Evolutionary conservation across 2,329 filamentous ascomycete genomes (phyloP).

Genomic region (Sarocladiaceae sp.): DNA sequence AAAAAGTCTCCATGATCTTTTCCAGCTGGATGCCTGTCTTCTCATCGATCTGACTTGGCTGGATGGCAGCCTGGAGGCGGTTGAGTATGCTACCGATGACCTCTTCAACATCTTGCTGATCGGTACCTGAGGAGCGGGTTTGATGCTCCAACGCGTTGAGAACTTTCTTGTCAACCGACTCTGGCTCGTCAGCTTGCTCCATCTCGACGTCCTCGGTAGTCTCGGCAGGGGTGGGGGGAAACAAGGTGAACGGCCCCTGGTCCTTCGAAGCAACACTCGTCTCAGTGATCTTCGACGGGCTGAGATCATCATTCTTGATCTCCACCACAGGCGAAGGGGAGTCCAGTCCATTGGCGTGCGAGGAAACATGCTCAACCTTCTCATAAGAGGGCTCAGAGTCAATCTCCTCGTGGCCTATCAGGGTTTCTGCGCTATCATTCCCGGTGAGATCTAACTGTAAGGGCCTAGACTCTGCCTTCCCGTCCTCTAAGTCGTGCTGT

Average conservation of each 20-base stretch:
- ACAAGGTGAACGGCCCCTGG: no score
- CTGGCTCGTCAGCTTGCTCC: conserved; percentile 11
- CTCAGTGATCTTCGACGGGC: no score
- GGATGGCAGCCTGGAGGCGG: conserved; percentile 85
- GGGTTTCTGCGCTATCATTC: conserved; percentile 46
- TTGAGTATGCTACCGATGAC: conserved; percentile 92
- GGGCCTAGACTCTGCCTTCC: conserved; percentile 23
- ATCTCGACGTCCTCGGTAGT: conserved; percentile 17
- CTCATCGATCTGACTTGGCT: conserved; percentile 57
- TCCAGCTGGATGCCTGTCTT: conserved; percentile 74
- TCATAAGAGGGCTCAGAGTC: conserved; percentile 30
- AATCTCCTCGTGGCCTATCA: conserved; percentile 41
- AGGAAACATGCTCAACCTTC: conserved; percentile 21
- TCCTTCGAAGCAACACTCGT: no score
- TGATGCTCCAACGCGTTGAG: conserved; percentile 40
- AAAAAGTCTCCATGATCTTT: conserved; percentile 67
- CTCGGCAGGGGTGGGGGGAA: no score
- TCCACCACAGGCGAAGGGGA: conserved; percentile 14
- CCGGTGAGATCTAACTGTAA: conserved; percentile 42
- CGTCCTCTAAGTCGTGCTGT: conserved; percentile 19
- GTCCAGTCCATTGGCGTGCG: conserved; percentile 17
- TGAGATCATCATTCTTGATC: conserved; percentile 10
- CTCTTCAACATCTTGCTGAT: conserved; percentile 94
- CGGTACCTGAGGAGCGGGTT: conserved; percentile 45
- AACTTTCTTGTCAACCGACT: conserved; percentile 40